phyloP scores from a whole-genome alignment of 2,329 filamentous ascomycete species.

The Dactylellina haptotyla region DNA sequence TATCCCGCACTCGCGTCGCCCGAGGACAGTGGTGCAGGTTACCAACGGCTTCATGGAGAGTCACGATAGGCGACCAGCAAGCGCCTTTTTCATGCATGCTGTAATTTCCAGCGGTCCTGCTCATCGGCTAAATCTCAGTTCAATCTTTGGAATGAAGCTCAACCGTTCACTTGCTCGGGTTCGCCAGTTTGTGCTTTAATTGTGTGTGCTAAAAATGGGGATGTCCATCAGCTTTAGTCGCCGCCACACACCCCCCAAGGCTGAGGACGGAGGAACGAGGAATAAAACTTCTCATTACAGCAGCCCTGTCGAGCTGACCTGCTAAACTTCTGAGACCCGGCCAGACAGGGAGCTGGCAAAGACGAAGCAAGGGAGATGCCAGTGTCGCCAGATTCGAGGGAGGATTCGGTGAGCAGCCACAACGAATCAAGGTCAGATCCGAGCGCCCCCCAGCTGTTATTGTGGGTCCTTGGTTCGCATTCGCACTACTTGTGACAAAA shows the following conservation, averaged over 20 bases:
- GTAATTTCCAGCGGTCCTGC: conserved; percentile 39
- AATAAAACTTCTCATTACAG: conserved; percentile 28
- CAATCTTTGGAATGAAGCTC: conserved; percentile 42
- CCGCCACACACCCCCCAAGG: conserved; percentile 11
- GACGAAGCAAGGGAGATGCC: conserved; percentile 45
- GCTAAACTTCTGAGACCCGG: conserved; percentile 37
- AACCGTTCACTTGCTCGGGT: conserved; percentile 10
- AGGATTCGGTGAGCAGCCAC: neutral
- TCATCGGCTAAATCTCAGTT: conserved; percentile 30
- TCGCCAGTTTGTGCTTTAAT: neutral
- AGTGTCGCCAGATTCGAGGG: conserved; percentile 35
- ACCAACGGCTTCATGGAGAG: neutral
- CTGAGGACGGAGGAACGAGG: no score
- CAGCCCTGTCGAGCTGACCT: conserved; percentile 47
- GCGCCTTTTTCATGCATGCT: conserved; percentile 45
- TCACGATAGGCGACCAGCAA: conserved; percentile 42
- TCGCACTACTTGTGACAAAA: conserved; percentile 32
- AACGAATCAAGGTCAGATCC: conserved; percentile 38
- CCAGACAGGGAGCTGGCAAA: conserved; percentile 20
- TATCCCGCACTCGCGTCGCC: no score
- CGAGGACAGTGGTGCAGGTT: no score
- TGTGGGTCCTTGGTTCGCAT: conserved; percentile 33
- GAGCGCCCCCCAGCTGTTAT: conserved; percentile 17
- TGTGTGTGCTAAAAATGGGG: conserved; percentile 49
- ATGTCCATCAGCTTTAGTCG: conserved; percentile 35